Evolutionary conservation across 139 green algal species (phyloP), one percentile per base, ranked within the genome.

Genomic region (Picochlorum sp.): DNA sequence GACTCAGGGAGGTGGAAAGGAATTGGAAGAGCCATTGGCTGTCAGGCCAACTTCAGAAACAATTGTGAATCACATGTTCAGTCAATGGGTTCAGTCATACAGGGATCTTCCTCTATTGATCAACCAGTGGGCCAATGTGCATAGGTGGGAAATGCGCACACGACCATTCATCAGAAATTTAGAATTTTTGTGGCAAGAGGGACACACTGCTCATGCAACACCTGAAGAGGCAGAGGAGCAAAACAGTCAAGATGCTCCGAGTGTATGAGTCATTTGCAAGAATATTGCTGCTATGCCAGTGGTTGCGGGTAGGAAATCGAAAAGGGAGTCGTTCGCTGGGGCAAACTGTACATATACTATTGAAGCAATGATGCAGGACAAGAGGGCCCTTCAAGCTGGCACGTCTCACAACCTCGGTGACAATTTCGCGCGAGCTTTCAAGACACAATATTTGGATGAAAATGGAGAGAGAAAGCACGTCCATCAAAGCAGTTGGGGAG

Each of bases 61-160:
- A 20, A 98, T 99, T 32, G 84, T 99, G 21, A 99, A 99, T 79
- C 86, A 97, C 84, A 98, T 98, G 91, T 94, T 98, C 66, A 65
- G 85, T 1, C 86, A 95, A 79, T 88, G 87, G 78, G 81, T 79
- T 4, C 81, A 93, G 67, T 82, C 59, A 65, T 94, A 97, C 79
- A 79, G 94, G 5, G 94, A 99, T 81, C 85, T 99, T 68, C 94
- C 94, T 8, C 66, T 99, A 58, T 83, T 89, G 45, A 61, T 98
- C 51, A 99, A 99, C 75, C 92, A 98, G 80, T 99, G 94, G 94
- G 88, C 83, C 65, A 99, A 99, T 66, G 94, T 98, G 61, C 88
- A 95, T 75, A 81, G 94, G 57, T 99, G 94, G 92, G 92, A 99
- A 82, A 95, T 99, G 94, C 78, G 92, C 61, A 98, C 94, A 3